Base-by-base conservation (phyloP, 208 protist species). In the Crithidia mellificae region DNA sequence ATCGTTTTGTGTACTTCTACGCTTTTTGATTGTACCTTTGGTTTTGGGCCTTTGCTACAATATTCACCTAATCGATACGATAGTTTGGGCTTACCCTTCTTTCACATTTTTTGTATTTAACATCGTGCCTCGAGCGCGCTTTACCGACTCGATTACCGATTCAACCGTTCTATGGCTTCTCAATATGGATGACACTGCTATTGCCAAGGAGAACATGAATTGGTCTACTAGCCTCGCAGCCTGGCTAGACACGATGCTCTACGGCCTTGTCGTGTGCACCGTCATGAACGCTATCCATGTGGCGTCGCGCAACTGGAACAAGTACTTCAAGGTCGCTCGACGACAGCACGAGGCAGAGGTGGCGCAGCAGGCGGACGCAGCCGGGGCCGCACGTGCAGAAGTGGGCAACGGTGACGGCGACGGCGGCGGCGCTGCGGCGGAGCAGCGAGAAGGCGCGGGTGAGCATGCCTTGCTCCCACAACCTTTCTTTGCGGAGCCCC, bases 21-120 rank as follows among this genome's bases (percentile, higher is more conserved):
- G 68, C 20, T 74, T 89, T 57, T 19, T 89, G 17, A 12, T 66
- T 17, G 20, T 72, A 6, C 59, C 82, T 6, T 50, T 86, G 0
- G 27, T 86, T 17, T 19, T 84, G 1, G 68, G 68, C 0, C 36
- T 62, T 27, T 19, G 77, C 11, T 73, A 75, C 68, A 69, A 56
- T n/a, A 38, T 41, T 15, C 61, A 74, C 41, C 65, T 63, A n/a
- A 24, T 59, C 1, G 20, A 29, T 0, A 29, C 41, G 1, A n/a
- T n/a, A n/a, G n/a, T n/a, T n/a, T n/a, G n/a, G n/a, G n/a, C n/a
- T n/a, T n/a, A n/a, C n/a, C n/a, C n/a, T n/a, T n/a, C n/a, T n/a
- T n/a, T n/a, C n/a, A n/a, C n/a, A n/a, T n/a, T n/a, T n/a, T n/a
- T n/a, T n/a, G n/a, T n/a, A n/a, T n/a, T n/a, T n/a, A n/a, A n/a